Percentiles rank a stretch among this genome's conserved stretches.
These are phyloP conservation scores for Saturnispora hagleri DNA, from an alignment of 805 yeast genomes.

Conservation along the genomic window DNA sequence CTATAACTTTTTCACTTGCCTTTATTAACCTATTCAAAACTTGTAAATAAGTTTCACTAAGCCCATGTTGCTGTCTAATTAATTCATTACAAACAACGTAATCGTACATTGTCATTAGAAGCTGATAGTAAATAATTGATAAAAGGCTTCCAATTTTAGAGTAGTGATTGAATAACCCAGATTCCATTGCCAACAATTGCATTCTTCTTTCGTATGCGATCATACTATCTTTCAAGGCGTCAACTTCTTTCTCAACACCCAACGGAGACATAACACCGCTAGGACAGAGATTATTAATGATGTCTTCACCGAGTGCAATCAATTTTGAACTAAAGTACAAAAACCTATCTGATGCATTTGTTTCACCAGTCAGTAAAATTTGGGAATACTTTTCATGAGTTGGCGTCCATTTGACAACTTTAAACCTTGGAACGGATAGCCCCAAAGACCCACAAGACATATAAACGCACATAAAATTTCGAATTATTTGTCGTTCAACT, in stretches of 20 bases:
- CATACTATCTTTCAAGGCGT: conserved; percentile 24
- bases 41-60: conserved; percentile 29
- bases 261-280: conserved; percentile 12
- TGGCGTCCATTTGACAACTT: conserved; percentile 39
- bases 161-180: conserved; percentile 28
- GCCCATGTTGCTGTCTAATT: conserved; percentile 20
- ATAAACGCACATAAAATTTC: conserved; percentile 40
- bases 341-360: conserved; percentile 32
- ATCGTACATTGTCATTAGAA: conserved; percentile 43
- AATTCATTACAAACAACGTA: conserved; percentile 37
- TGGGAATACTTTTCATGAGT: conserved; percentile 33
- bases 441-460: conserved; percentile 44
- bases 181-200: conserved; percentile 32
- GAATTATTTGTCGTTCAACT: conserved; percentile 29
- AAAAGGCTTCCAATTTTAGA: conserved; percentile 33
- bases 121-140: conserved; percentile 40
- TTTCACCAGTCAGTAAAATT: conserved; percentile 29
- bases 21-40: conserved; percentile 34
- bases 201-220: conserved; percentile 34
- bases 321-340: conserved; percentile 37
- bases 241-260: conserved; percentile 2
- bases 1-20: conserved; percentile 38
- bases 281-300: conserved; percentile 33
- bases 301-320: conserved; percentile 42
- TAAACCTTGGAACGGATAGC: conserved; percentile 41